phyloP scores from a whole-genome alignment of 371 early-diverging fungal genomes.

The Syncephalastrum sp. region DNA sequence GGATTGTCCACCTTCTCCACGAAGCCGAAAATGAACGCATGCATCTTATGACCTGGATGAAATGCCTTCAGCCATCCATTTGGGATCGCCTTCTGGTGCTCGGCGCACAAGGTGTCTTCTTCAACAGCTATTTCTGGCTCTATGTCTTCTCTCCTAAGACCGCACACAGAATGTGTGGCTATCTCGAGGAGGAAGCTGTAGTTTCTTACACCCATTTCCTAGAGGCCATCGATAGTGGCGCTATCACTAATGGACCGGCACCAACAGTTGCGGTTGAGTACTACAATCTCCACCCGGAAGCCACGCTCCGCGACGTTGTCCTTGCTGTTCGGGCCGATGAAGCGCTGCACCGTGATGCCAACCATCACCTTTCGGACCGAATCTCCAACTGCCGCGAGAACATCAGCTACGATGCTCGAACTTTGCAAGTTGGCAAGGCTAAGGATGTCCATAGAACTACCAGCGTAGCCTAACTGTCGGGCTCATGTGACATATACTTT shows the following conservation, averaged over 20 bases:
- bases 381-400: slow-evolving; percentile 13
- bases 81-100: slow-evolving; percentile 66
- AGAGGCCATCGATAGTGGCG: slow-evolving; percentile 78
- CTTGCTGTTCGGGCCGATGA: slow-evolving; percentile 93
- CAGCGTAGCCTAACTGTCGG: too few relatives aligned
- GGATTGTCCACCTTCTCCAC: slow-evolving; percentile 82
- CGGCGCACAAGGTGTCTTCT: slow-evolving; percentile 82
- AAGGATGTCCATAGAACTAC: background rate
- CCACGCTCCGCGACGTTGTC: slow-evolving; percentile 88
- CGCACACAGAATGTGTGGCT: slow-evolving; percentile 81
- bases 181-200: slow-evolving; percentile 92
- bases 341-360: slow-evolving; percentile 89
- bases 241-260: slow-evolving; percentile 63
- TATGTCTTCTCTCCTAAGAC: slow-evolving; percentile 82
- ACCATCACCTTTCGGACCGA: slow-evolving; percentile 79
- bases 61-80: slow-evolving; percentile 63
- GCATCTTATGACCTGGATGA: slow-evolving; percentile 88
- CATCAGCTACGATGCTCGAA: background rate
- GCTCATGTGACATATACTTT: too few relatives aligned
- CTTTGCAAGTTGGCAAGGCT: too few relatives aligned
- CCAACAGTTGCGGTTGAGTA: slow-evolving; percentile 61
- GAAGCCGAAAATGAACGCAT: slow-evolving; percentile 81
- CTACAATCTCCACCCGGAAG: slow-evolving; percentile 80
- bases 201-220: slow-evolving; percentile 88
- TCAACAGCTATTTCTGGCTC: slow-evolving; percentile 80